phyloP scores from a whole-genome alignment of 192 early-diverging fungal species.

The Rhizoclosmatium sp. region DNA sequence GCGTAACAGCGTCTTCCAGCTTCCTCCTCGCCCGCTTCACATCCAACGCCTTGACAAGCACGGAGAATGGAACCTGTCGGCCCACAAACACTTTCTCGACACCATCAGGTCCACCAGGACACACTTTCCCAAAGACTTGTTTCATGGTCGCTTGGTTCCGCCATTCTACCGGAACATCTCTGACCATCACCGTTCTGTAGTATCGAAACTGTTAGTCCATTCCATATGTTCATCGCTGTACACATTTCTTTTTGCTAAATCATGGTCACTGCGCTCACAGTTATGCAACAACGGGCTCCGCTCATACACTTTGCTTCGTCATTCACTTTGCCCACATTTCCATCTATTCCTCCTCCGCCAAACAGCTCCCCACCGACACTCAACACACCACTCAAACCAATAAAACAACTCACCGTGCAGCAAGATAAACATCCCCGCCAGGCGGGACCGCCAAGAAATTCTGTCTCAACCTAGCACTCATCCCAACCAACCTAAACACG shows the following conservation, averaged over 20 bases:
- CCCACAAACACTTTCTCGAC: conserved; percentile 6
- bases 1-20: neutral
- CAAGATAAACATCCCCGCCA: too few relatives aligned
- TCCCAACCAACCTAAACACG: conserved; percentile 67
- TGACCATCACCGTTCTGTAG: conserved; percentile 73
- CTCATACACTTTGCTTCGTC: too few relatives aligned
- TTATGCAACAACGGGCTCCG: too few relatives aligned
- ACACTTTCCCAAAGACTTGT: conserved; percentile 43
- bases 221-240: conserved; percentile 31
- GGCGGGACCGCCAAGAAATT: conserved; percentile 43
- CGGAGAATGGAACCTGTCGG: too few relatives aligned
- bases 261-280: too few relatives aligned
- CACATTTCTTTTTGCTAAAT: too few relatives aligned
- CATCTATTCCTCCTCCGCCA: too few relatives aligned
- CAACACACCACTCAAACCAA: too few relatives aligned
- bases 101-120: conserved; percentile 38
- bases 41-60: too few relatives aligned
- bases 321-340: neutral
- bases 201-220: conserved; percentile 55
- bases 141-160: conserved; percentile 28
- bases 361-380: too few relatives aligned
- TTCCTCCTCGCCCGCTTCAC: too few relatives aligned
- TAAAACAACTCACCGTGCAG: too few relatives aligned
- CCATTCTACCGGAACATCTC: conserved; percentile 72
- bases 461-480: conserved; percentile 70